Base-by-base conservation (phyloP, 306 rosid species). In the Casuarina equisetifolia region DNA sequence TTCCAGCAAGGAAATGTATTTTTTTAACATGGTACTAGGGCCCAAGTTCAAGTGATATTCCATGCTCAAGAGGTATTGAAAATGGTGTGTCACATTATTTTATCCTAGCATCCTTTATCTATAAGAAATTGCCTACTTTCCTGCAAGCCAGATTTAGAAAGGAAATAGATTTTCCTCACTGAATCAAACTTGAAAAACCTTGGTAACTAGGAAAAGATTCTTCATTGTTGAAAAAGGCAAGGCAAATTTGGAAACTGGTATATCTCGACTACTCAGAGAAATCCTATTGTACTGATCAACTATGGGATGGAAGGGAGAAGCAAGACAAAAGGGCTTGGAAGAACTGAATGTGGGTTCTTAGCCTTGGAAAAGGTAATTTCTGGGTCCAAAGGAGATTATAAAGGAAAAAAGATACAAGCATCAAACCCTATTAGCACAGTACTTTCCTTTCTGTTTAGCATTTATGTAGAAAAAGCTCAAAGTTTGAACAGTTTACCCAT, bases 401-500 rank as follows among this genome's bases (percentile, higher is more conserved):
- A n/a, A 66, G 0, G 15, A 1, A 43, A 66, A 62, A 36, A 5
- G 13, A 66, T n/a, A 42, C 50, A 66, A 66, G 71, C 70, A 64
- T 39, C 70, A 64, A 16, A 39, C 48, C 49, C 15, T 39, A 38
- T 38, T 38, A 39, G 48, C 25, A 39, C 70, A 45, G 15, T 15
- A 25, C 16, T 39, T 66, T 40, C 32, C 49, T 66, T 25, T 66
- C 15, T 17, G 17, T 66, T 66, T 49, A 66, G 11, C 45, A 62
- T 62, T 62, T 4, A n/a, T 36, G 38, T 5, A 62, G 32, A 62
- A 17, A 15, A 32, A 36, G 42, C 16, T 39, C 54, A 49, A 50
- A 36, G 48, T 20, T 69, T 36, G 38, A 75, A 73, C 9, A 66
- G 32, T 19, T 17, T 90, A 90, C 93, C 84, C 76, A 87, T 76